phyloP scores from a whole-genome alignment of 805 yeast genomes.

The Cyberlindnera euphorbiiphila region DNA sequence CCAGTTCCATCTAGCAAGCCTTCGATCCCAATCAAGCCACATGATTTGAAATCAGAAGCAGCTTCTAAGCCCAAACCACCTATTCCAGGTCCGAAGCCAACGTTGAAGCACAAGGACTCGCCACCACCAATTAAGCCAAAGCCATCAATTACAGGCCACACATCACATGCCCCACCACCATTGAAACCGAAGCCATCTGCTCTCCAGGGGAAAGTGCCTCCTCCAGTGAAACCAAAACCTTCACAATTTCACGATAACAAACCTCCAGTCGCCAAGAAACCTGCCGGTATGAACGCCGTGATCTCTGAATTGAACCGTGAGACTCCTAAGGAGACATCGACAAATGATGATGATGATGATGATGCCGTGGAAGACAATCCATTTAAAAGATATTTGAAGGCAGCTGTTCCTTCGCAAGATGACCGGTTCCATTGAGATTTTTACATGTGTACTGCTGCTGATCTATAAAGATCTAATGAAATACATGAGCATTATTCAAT shows the following conservation, averaged over 20 bases:
- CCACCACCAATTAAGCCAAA: conserved; percentile 20
- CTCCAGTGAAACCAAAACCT: conserved; percentile 17
- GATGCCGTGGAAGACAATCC: conserved; percentile 31
- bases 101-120: background rate
- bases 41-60: background rate
- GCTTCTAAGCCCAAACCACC: conserved; percentile 7
- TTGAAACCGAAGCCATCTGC: conserved; percentile 25
- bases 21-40: background rate
- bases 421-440: conserved; percentile 30
- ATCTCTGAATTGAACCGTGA: background rate
- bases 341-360: conserved; percentile 9
- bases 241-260: background rate
- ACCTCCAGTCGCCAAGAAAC: conserved; percentile 5
- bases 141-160: conserved; percentile 3
- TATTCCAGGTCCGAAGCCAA: conserved; percentile 6
- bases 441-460: no score
- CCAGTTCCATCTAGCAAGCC: background rate
- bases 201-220: conserved; percentile 2
- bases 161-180: conserved; percentile 23
- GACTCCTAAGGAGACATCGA: background rate
- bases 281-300: conserved; percentile 2
- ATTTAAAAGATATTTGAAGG: conserved; percentile 33
- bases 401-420: conserved; percentile 35
- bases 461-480: no score
- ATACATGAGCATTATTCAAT: no score